These are phyloP conservation scores for Claviceps fusiformis DNA, from an alignment of 2,329 filamentous ascomycete species.

Conservation along the genomic window DNA sequence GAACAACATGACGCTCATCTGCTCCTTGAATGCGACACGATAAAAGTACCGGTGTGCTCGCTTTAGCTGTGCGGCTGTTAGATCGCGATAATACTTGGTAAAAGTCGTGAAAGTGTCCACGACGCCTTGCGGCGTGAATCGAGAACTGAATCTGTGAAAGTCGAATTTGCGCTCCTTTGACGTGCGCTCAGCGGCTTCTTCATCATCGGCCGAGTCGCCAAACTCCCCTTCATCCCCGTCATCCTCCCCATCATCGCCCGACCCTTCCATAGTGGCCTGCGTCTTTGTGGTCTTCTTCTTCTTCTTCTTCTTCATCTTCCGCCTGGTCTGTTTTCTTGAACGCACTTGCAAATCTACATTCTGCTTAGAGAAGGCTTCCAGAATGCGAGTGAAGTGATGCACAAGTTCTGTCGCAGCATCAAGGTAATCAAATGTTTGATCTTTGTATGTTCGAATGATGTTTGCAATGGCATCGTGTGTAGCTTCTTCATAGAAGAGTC, in stretches of 20 bases:
- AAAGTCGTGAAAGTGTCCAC: conserved; percentile 83
- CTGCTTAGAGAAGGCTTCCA: conserved; percentile 89
- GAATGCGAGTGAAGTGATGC: conserved; percentile 80
- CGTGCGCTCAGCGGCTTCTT: conserved; percentile 53
- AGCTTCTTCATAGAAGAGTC: conserved; percentile 96
- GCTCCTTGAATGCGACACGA: conserved; percentile 86
- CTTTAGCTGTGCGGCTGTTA: conserved; percentile 71
- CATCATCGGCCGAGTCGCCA: conserved; percentile 60
- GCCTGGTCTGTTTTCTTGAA: conserved; percentile 60
- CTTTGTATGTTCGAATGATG: conserved; percentile 76
- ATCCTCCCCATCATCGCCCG: conserved; percentile 23
- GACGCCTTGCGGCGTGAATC: conserved; percentile 72
- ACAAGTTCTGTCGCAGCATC: conserved; percentile 83
- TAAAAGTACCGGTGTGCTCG: conserved; percentile 90
- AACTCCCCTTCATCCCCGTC: conserved; percentile 44
- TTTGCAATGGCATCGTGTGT: conserved; percentile 79
- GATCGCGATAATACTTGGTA: conserved; percentile 65
- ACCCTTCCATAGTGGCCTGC: conserved; percentile 37
- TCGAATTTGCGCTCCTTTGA: conserved; percentile 85
- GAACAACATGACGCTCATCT: conserved; percentile 78
- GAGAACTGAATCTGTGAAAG: conserved; percentile 68
- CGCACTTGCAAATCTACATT: conserved; percentile 90
- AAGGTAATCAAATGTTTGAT: conserved; percentile 85
- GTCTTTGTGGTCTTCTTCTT: conserved; percentile 60
- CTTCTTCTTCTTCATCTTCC: conserved; percentile 66